Evolutionary conservation across 371 early-diverging fungal genomes (phyloP).

Genomic region (Saksenaea oblongispora): DNA sequence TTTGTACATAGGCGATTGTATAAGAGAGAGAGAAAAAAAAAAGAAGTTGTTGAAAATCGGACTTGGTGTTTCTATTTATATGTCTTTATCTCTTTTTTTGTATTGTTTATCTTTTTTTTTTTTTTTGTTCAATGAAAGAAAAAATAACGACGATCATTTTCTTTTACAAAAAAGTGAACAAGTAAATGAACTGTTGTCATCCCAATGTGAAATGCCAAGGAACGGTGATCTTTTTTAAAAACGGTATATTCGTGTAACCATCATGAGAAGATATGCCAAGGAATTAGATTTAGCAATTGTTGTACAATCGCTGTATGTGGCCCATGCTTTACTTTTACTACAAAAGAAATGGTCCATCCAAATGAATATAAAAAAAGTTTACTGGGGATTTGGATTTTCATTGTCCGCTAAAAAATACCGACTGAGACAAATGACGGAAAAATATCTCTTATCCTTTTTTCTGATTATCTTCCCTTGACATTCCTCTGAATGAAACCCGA

Average conservation of each 20-base stretch:
- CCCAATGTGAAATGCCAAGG: background rate
- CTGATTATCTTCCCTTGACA: too few species aligned
- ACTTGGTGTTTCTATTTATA: background rate
- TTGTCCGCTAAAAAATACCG: background rate
- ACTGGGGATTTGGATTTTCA: background rate
- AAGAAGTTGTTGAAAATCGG: conserved; percentile 5
- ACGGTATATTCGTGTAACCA: background rate
- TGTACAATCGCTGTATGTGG: background rate
- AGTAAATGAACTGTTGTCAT: background rate
- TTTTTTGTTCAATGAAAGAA: background rate
- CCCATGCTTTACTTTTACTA: background rate
- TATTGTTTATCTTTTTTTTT: background rate
- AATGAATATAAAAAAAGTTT: background rate
- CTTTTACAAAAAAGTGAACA: background rate
- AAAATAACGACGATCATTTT: background rate
- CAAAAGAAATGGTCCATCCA: background rate
- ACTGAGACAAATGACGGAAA: background rate
- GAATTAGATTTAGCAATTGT: background rate
- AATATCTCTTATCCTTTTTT: too few species aligned
- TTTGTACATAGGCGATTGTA: conserved; percentile 4
- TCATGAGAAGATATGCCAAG: background rate
- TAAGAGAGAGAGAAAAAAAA: conserved; percentile 1
- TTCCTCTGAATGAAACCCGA: background rate
- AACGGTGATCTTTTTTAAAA: background rate
- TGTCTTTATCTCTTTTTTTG: background rate